These are phyloP conservation scores for Vinca minor DNA, from an alignment of 257 asterid genomes.

Conservation along the genomic window DNA sequence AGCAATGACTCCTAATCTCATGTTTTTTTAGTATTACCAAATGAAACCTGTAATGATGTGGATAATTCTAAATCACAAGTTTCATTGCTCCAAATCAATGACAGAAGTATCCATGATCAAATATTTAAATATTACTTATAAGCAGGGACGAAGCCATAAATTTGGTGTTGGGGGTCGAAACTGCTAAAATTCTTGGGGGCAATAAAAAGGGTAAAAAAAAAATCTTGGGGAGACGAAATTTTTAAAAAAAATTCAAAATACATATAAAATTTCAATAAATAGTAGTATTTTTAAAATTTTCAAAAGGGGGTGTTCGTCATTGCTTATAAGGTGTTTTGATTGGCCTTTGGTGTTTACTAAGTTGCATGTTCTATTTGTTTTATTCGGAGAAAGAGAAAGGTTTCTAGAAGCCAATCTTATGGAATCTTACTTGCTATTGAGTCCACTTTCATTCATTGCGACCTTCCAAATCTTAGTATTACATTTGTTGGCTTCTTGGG, in stretches of 20 bases:
- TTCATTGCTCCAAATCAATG: too few species aligned
- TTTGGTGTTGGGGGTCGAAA: too few species aligned
- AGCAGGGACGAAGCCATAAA: too few species aligned
- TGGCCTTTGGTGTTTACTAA: not conserved
- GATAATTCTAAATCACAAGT: conserved; percentile 15
- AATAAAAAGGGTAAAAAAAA: too few species aligned
- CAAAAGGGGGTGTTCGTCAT: too few species aligned
- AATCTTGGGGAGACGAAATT: not conserved
- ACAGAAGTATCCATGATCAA: not conserved
- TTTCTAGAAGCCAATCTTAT: conserved; percentile 1
- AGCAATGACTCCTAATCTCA: not conserved
- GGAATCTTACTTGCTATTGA: not conserved
- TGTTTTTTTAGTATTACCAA: not conserved
- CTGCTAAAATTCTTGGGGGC: too few species aligned
- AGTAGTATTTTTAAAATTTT: too few species aligned
- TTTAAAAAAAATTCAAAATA: too few species aligned
- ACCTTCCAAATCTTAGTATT: conserved; percentile 22
- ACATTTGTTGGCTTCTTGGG: conserved; percentile 7
- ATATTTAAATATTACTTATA: not conserved
- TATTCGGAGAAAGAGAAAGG: too few species aligned
- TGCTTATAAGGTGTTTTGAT: not conserved
- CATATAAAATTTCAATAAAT: too few species aligned
- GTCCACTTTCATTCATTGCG: not conserved
- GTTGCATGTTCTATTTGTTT: not conserved
- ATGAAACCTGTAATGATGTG: not conserved